Evolutionary conservation across 2,329 filamentous ascomycete genomes (phyloP).

Genomic region (Fusarium odoratissimum): DNA sequence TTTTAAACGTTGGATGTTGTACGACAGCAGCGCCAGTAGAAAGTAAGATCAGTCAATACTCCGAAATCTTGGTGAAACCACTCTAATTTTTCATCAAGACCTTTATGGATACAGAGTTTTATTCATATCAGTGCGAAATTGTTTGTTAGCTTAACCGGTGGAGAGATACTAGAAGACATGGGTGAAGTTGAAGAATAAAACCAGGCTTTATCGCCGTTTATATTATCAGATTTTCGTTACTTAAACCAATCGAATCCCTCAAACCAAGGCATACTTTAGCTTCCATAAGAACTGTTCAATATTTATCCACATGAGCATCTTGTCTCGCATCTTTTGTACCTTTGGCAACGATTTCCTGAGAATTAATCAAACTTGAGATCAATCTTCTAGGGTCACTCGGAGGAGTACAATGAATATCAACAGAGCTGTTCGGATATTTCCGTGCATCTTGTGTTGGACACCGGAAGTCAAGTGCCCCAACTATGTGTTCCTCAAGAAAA

Average conservation of each 20-base stretch:
- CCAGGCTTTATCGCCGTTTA: neutral
- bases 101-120: neutral
- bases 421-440: slow-evolving; percentile 34
- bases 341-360: neutral
- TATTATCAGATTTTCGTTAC: neutral
- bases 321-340: neutral
- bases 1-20: slow-evolving; percentile 30
- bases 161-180: neutral
- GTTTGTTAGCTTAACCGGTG: neutral
- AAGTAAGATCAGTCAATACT: slow-evolving; percentile 34
- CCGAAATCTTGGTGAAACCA: slow-evolving; percentile 17
- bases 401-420: slow-evolving; percentile 31
- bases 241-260: no score
- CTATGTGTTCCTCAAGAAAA: slow-evolving; percentile 42
- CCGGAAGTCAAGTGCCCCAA: slow-evolving; percentile 42
- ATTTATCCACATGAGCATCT: neutral
- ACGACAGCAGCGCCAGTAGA: slow-evolving; percentile 27
- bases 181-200: neutral
- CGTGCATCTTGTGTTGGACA: slow-evolving; percentile 40
- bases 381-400: neutral
- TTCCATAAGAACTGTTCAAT: neutral
- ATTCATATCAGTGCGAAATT: neutral
- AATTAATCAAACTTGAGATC: neutral
- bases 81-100: neutral
- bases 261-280: neutral